A percentile compares a stretch with the other conserved stretches of the same genome.
These are phyloP conservation scores for Kwoniella sp. DNA, from an alignment of 768 basidiomycete species.

Conservation along the genomic window DNA sequence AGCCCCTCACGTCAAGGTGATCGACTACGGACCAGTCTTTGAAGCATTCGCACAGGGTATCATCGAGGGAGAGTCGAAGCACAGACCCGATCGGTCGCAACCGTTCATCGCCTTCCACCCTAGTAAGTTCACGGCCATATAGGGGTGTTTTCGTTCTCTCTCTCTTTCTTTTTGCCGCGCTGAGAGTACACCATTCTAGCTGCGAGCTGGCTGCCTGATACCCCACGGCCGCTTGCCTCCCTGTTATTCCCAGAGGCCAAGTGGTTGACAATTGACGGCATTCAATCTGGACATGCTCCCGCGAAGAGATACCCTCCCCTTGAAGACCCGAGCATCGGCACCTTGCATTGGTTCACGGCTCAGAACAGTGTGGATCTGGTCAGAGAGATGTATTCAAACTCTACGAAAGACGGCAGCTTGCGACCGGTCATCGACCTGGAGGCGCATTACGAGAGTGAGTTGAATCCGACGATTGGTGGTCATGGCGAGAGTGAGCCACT, in stretches of 20 bases:
- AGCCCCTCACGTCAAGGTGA: slow-evolving; percentile 4
- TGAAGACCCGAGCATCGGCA: slow-evolving; percentile 5
- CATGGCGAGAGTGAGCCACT: too few relatives aligned
- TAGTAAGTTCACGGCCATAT: too few relatives aligned
- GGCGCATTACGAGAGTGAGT: slow-evolving; percentile 29
- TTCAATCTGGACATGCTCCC: slow-evolving; percentile 24
- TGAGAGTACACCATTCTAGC: not conserved
- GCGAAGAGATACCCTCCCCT: not conserved
- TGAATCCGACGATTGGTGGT: too few relatives aligned
- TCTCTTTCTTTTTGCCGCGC: too few relatives aligned
- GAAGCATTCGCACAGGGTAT: slow-evolving; percentile 25
- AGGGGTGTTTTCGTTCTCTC: too few relatives aligned
- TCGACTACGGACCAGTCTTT: slow-evolving; percentile 12
- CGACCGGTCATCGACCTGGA: slow-evolving; percentile 32
- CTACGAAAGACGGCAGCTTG: slow-evolving; percentile 14
- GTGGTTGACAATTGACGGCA: slow-evolving; percentile 23
- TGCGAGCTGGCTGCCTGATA: slow-evolving; percentile 20
- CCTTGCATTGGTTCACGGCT: not conserved
- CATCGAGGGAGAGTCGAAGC: slow-evolving; percentile 14
- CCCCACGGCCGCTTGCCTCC: slow-evolving; percentile 5
- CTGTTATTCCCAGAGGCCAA: slow-evolving; percentile 21
- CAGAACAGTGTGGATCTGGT: slow-evolving; percentile 16
- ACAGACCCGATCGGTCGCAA: slow-evolving; percentile 5
- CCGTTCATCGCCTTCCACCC: slow-evolving; percentile 10
- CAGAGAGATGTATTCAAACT: slow-evolving; percentile 26